Evolutionary conservation across 176 grass and related monocot genomes (phyloP), one percentile per base, ranked within the genome.

Genomic region (Juncus effusus): DNA sequence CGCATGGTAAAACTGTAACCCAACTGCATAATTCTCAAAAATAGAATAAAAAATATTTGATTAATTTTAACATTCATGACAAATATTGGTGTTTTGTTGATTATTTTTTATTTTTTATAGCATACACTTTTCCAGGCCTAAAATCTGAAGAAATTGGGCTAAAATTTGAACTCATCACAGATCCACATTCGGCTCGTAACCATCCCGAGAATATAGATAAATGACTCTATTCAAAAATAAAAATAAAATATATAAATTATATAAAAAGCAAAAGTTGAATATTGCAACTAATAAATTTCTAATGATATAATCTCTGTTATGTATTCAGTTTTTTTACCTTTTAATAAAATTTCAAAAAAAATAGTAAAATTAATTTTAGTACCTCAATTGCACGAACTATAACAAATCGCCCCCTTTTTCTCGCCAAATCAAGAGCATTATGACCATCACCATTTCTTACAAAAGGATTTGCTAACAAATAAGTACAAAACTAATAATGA

Each of bases 311-410:
- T 52, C 16, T 67, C 16, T 52, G 11, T 51, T 7, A 14, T 37
- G 6, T 69, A 42, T 55, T 55, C 3, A 36, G 36, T 54, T 38
- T 55, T 8, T 69, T 10, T 68, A 7, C 13, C 0, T 36, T 68
- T 4, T 37, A 28, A 68, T 53, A 68, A 10, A 38, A 38, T 19
- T 5, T 49, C 11, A 39, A 7, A 45, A 63, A 64, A 49, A 65
- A 28, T 28, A 28, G 19, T 28, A 28, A 28, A 28, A 28, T 28
- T 28, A 28, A 28, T 35, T 51, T 40, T 10, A 9, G 74, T 73
- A 99, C 94, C 94, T 99, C 94, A 80, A 99, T 90, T 42, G 88
- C 74, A 6, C 88, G 76, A n/a, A 99, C 85, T 42, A 99, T 84
- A 5, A 84, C 84, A 51, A 79, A 61, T 62, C 91, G 83, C 14